A percentile compares a stretch with the other conserved stretches of the same genome.
Evolutionary conservation across 2,329 filamentous ascomycete species (phyloP).

Genomic region (Paraphaeosphaeria sporulosa): DNA sequence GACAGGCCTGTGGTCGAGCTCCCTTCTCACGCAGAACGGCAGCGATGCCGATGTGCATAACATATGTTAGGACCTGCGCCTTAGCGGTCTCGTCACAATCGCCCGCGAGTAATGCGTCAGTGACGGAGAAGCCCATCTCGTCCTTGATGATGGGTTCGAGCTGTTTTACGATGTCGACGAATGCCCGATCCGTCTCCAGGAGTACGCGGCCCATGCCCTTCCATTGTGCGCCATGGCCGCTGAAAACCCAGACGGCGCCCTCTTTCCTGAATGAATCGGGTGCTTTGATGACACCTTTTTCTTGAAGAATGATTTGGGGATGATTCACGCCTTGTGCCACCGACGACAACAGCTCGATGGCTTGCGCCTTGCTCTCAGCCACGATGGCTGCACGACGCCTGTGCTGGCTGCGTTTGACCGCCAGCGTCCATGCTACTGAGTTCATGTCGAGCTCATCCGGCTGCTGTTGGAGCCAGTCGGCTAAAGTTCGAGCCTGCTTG

Average conservation of each 20-base stretch:
- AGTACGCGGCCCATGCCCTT: constrained; percentile 13
- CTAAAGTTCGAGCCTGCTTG: background rate
- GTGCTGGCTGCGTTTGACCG: background rate
- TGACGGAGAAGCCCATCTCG: background rate
- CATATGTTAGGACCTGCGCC: constrained; percentile 2
- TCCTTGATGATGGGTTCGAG: background rate
- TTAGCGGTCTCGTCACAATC: background rate
- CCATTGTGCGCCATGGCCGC: constrained; percentile 44
- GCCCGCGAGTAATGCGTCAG: background rate
- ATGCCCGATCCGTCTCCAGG: constrained; percentile 25
- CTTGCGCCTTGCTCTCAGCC: background rate
- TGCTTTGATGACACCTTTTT: background rate
- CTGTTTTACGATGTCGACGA: background rate
- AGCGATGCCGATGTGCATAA: constrained; percentile 1
- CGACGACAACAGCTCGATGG: background rate
- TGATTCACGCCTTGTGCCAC: background rate
- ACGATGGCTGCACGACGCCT: background rate
- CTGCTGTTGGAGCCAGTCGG: background rate
- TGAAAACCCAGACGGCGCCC: constrained; percentile 38
- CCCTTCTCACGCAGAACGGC: background rate
- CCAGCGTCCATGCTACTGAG: background rate
- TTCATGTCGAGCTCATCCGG: background rate
- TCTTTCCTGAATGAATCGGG: background rate
- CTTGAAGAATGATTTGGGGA: background rate
- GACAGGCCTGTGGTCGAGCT: background rate